phyloP scores from a whole-genome alignment of 2,329 filamentous ascomycete species.

The Diaporthe sp. region DNA sequence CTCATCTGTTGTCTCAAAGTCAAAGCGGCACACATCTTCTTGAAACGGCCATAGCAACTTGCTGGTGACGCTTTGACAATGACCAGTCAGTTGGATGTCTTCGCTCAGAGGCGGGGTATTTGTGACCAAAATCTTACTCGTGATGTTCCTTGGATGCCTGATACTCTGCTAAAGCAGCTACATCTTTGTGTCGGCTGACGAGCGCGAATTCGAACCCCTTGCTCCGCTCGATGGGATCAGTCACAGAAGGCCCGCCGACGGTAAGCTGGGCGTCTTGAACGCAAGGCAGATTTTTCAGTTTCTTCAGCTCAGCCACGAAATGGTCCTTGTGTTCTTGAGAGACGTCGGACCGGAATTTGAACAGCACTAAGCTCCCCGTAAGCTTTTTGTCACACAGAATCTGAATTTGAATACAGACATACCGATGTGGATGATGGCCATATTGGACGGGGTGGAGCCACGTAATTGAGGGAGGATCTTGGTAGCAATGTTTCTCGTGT shows the following conservation, averaged over 20 bases:
- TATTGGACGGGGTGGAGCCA: not conserved
- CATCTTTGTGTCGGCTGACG: constrained; percentile 64
- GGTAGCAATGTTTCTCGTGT: not conserved
- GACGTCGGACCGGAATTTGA: constrained; percentile 62
- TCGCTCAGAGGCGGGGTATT: not conserved
- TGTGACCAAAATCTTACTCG: constrained; percentile 50
- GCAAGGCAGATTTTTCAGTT: constrained; percentile 61
- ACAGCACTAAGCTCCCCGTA: constrained; percentile 55
- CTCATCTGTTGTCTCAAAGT: constrained; percentile 63
- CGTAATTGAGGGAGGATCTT: not conserved
- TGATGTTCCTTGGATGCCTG: constrained; percentile 67
- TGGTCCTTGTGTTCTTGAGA: constrained; percentile 56
- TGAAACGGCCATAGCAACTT: constrained; percentile 65
- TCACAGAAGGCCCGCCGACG: constrained; percentile 67
- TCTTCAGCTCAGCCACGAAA: constrained; percentile 62
- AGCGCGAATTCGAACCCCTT: constrained; percentile 67
- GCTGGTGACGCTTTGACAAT: constrained; percentile 59
- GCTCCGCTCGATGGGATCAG: constrained; percentile 63
- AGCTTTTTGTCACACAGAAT: not conserved
- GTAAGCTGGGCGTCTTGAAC: constrained; percentile 63
- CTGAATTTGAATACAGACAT: not conserved
- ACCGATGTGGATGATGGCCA: constrained; percentile 26
- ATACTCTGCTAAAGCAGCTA: constrained; percentile 61
- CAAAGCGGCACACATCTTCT: constrained; percentile 66
- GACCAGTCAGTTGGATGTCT: not conserved